A percentile compares a stretch with the other conserved stretches of the same genome.
phyloP scores from a whole-genome alignment of 371 early-diverging fungal species.

The Mucor saturninus region DNA sequence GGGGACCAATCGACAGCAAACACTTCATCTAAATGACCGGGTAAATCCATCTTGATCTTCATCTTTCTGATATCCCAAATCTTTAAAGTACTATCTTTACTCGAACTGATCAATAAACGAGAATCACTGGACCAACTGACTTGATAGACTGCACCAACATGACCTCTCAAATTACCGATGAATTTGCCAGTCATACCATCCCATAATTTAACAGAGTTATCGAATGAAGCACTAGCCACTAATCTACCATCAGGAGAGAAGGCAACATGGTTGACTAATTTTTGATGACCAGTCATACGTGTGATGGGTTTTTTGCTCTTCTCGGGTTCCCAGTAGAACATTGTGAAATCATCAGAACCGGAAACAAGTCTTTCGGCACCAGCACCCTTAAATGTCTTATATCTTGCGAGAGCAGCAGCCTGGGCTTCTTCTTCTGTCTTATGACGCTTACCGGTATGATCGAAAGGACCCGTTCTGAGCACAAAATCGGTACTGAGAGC shows the following conservation, averaged over 20 bases:
- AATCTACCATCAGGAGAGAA: conserved; percentile 94
- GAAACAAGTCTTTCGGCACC: conserved; percentile 87
- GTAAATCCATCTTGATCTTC: conserved; percentile 89
- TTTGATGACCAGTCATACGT: conserved; percentile 93
- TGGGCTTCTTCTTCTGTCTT: conserved; percentile 74
- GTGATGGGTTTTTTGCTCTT: conserved; percentile 84
- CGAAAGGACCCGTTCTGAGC: conserved; percentile 89
- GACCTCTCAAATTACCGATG: conserved; percentile 89
- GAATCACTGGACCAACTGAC: conserved; percentile 93
- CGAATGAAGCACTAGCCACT: conserved; percentile 96
- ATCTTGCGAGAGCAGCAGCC: conserved; percentile 77
- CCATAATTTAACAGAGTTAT: conserved; percentile 98
- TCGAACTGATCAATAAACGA: conserved; percentile 87
- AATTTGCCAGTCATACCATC: conserved; percentile 94
- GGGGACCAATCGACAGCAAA: conserved; percentile 96
- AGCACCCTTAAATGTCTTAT: conserved; percentile 71
- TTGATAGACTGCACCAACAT: conserved; percentile 95
- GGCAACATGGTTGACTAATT: conserved; percentile 91
- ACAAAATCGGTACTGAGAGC: conserved; percentile 91
- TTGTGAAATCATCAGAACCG: conserved; percentile 96
- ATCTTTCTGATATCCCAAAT: conserved; percentile 90
- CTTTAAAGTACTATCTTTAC: conserved; percentile 93
- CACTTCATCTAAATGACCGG: conserved; percentile 96
- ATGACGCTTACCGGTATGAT: conserved; percentile 76
- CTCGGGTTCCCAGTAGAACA: conserved; percentile 93